Percentiles rank a stretch among this genome's conserved stretches.
These are phyloP conservation scores for Aspergillus wentii DNA, from an alignment of 495 filamentous ascomycete species.

Conservation along the genomic window DNA sequence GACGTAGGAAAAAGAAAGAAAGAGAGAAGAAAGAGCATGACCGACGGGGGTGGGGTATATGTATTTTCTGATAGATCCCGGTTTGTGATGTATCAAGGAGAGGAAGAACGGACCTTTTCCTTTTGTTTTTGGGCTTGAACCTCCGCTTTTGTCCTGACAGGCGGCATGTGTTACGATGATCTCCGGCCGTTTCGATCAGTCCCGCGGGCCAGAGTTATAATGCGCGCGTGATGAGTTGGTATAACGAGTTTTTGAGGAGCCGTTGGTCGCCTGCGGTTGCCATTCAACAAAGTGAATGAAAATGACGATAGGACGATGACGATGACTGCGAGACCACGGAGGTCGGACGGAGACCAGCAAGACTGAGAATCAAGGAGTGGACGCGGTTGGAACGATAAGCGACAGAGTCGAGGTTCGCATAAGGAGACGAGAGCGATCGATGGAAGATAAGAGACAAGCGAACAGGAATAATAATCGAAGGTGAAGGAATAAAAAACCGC, in stretches of 20 bases:
- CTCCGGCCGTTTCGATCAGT: constrained; percentile 28
- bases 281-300: constrained; percentile 14
- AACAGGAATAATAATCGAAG: too few species aligned
- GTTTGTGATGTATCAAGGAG: neutral
- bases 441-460: too few species aligned
- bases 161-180: constrained; percentile 48
- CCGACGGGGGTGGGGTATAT: neutral
- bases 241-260: constrained; percentile 1
- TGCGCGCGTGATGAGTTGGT: constrained; percentile 1
- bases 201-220: too few species aligned
- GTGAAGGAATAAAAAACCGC: too few species aligned
- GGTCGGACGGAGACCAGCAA: too few species aligned
- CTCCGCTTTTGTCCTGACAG: constrained; percentile 74
- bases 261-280: constrained; percentile 10
- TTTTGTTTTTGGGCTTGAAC: constrained; percentile 89
- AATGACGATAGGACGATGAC: neutral
- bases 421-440: too few species aligned
- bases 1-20: too few species aligned
- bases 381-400: too few species aligned
- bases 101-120: constrained; percentile 65
- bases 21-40: too few species aligned
- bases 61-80: neutral
- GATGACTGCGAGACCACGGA: neutral
- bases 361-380: too few species aligned
- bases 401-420: too few species aligned